Conservation (phyloP, 139 green algal genomes). For the Deuterostichococcus epilithicus region DNA sequence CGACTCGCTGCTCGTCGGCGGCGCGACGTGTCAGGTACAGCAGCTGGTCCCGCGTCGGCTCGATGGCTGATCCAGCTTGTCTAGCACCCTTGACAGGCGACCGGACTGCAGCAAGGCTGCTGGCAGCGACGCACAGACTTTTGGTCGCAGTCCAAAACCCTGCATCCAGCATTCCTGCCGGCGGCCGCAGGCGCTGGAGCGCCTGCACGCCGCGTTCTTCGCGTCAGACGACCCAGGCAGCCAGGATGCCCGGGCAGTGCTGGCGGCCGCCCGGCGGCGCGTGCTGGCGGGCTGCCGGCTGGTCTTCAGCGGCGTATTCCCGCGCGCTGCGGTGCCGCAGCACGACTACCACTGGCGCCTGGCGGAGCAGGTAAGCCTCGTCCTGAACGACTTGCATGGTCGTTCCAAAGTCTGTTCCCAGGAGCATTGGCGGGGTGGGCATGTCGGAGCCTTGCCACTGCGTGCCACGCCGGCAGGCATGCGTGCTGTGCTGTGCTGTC, state of each 20-base stretch:
- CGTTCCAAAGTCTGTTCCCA: not conserved
- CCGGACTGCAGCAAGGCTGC: no score
- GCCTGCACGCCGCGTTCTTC: conserved; percentile 54
- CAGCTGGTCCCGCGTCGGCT: no score
- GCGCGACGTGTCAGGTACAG: no score
- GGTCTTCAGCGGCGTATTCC: conserved; percentile 74
- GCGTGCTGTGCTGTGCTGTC: not conserved
- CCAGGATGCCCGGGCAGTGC: conserved; percentile 34
- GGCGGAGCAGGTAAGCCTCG: conserved; percentile 30
- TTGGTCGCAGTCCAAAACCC: no score
- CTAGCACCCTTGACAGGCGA: no score
- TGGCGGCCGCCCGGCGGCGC: conserved; percentile 23
- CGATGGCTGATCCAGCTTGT: no score
- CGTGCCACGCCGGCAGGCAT: not conserved
- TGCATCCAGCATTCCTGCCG: no score
- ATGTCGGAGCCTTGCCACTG: not conserved
- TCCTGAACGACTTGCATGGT: not conserved
- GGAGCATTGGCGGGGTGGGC: not conserved
- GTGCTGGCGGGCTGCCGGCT: conserved; percentile 58
- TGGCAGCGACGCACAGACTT: no score
- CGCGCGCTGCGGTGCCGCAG: conserved; percentile 34
- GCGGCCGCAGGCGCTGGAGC: conserved; percentile 44
- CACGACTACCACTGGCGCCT: conserved; percentile 73
- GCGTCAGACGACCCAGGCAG: not conserved
- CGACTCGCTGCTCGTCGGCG: no score